Evolutionary conservation across 805 yeast species (phyloP).

Genomic region (Starmerella bombi): DNA sequence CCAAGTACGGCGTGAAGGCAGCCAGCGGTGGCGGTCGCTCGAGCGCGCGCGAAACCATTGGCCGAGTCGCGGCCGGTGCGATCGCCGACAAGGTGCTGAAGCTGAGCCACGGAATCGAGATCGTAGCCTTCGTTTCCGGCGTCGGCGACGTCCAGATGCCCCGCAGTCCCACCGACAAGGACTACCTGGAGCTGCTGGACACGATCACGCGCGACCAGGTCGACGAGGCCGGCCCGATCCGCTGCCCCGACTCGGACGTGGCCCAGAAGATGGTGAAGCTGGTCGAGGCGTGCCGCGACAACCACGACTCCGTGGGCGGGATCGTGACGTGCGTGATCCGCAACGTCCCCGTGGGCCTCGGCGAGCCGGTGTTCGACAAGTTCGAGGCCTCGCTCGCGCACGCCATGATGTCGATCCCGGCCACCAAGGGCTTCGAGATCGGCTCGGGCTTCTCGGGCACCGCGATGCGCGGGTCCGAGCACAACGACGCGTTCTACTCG

Average conservation of each 20-base stretch:
- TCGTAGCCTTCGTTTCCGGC: conserved; percentile 91
- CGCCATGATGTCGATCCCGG: conserved; percentile 95
- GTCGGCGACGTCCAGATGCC: conserved; percentile 73
- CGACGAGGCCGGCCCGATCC: conserved; percentile 75
- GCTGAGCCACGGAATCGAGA: conserved; percentile 71
- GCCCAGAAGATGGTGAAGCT: conserved; percentile 72
- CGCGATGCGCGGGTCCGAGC: conserved; percentile 78
- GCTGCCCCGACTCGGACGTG: conserved; percentile 73
- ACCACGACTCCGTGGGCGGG: conserved; percentile 92
- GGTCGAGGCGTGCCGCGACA: conserved; percentile 74
- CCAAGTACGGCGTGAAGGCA: conserved; percentile 85
- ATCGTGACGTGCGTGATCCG: conserved; percentile 94
- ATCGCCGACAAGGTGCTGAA: conserved; percentile 83
- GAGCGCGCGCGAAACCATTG: conserved; percentile 94
- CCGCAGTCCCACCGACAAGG: conserved; percentile 51
- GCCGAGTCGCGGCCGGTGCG: conserved; percentile 98
- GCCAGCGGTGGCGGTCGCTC: conserved; percentile 97
- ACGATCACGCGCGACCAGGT: conserved; percentile 80
- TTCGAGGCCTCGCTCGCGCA: conserved; percentile 91
- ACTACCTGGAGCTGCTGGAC: conserved; percentile 53
- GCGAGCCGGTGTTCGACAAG: conserved; percentile 96
- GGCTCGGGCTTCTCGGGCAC: conserved; percentile 95
- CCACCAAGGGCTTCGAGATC: conserved; percentile 94
- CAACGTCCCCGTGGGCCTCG: conserved; percentile 88
- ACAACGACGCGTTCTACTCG: conserved; percentile 68